A percentile compares a stretch with the other conserved stretches of the same genome.
Conservation (phyloP, 352 stramenopile genomes). For the Pythium myriotylum region DNA sequence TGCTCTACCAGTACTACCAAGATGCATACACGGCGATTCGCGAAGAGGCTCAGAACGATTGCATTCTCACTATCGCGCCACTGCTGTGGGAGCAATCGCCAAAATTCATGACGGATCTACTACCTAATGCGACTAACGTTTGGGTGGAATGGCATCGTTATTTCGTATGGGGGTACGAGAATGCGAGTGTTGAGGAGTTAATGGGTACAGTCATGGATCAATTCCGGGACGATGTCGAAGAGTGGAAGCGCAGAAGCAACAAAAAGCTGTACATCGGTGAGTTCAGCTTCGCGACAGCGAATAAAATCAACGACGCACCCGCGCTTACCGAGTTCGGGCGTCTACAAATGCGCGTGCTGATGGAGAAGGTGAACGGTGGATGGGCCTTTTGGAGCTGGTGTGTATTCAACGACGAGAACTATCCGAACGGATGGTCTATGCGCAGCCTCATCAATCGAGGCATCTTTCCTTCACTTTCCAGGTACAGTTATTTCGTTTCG, state of each 20-base stretch:
- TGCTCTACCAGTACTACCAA: conserved; percentile 80
- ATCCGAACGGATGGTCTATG: conserved; percentile 66
- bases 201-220: conserved; percentile 46
- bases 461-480: conserved; percentile 11
- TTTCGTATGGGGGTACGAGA: conserved; percentile 82
- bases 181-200: conserved; percentile 48
- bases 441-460: conserved; percentile 52
- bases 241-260: conserved; percentile 43
- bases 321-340: conserved; percentile 56
- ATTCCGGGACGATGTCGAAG: conserved; percentile 38
- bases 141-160: conserved; percentile 87
- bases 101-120: conserved; percentile 51
- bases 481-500: not conserved
- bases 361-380: conserved; percentile 50
- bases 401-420: conserved; percentile 60
- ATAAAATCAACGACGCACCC: conserved; percentile 52
- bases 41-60: conserved; percentile 48
- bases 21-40: conserved; percentile 67
- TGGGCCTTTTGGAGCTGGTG: conserved; percentile 80
- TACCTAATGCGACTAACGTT: conserved; percentile 67
- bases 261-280: conserved; percentile 61
- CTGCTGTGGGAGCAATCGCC: conserved; percentile 53
- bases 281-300: conserved; percentile 59
- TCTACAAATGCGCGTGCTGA: conserved; percentile 48
- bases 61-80: conserved; percentile 58